A percentile compares a stretch with the other conserved stretches of the same genome.
These are phyloP conservation scores for Thalassiosira mediterranea DNA, from an alignment of 352 stramenopile species.

Conservation along the genomic window DNA sequence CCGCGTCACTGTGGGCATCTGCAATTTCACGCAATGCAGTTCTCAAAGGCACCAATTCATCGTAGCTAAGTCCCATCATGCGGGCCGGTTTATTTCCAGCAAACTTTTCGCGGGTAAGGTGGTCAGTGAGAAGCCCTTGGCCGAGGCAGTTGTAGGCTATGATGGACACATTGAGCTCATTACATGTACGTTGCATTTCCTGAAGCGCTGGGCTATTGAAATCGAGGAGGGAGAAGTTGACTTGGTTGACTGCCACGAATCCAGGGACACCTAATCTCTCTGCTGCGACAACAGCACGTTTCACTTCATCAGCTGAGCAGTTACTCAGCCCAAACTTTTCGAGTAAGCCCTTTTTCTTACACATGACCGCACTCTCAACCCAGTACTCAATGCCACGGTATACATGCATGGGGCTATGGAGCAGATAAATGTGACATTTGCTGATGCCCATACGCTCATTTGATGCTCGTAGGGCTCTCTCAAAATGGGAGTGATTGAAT, in stretches of 20 bases:
- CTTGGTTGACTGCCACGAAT: constrained; percentile 78
- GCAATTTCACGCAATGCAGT: constrained; percentile 50
- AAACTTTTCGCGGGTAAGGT: constrained; percentile 63
- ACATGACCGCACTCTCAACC: constrained; percentile 61
- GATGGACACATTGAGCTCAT: constrained; percentile 69
- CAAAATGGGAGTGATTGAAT: constrained; percentile 62
- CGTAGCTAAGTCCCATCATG: constrained; percentile 65
- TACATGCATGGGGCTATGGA: constrained; percentile 78
- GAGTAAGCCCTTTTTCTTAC: constrained; percentile 68
- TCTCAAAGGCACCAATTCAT: constrained; percentile 61
- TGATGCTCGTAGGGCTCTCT: constrained; percentile 61
- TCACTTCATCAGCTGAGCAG: constrained; percentile 71
- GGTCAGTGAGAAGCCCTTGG: constrained; percentile 74
- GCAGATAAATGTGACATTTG: constrained; percentile 70
- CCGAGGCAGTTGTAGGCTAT: constrained; percentile 76
- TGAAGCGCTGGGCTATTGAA: constrained; percentile 66
- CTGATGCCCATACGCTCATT: constrained; percentile 60
- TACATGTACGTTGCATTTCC: constrained; percentile 68
- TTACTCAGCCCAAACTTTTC: constrained; percentile 73
- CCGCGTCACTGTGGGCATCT: constrained; percentile 49
- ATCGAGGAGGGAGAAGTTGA: constrained; percentile 74
- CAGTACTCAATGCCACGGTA: constrained; percentile 66
- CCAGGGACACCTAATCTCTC: constrained; percentile 55
- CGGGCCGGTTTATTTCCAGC: constrained; percentile 59
- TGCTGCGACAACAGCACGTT: constrained; percentile 57